Base-by-base conservation (phyloP, 2,329 filamentous ascomycete species). In the Phialophora macrospora region DNA sequence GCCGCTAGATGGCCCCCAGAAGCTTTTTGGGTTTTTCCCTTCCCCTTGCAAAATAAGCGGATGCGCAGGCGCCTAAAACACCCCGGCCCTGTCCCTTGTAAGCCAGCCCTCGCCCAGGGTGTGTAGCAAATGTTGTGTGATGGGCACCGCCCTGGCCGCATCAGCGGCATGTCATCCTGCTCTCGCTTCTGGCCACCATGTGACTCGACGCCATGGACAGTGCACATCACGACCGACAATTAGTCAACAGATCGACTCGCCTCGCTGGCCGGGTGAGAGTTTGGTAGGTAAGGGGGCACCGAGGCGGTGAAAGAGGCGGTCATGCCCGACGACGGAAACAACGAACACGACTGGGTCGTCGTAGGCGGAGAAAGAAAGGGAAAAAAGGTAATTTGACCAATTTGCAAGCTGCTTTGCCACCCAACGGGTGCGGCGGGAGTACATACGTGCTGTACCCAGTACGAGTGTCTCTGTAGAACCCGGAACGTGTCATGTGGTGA, bases 221-320 rank as follows among this genome's bases (percentile, higher is more conserved):
- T n/a, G 6, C 38, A 44, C 38, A 44, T 44, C 38, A 44, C 14
- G 38, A n/a, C 38, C 38, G 38, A 44, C 38, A 44, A 7, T 44
- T 44, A 8, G 38, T 44, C 38, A n/a, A n/a, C 38, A 2, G 38
- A 44, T n/a, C 26, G 24, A 54, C 60, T 62, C 26, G 12, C 11
- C 5, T 20, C 38, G 38, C 38, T n/a, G 17, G 17, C 41, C 41
- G 20, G 17, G 14, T 46, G 22, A 55, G 28, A 9, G 5, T 54
- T 14, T 65, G 28, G 49, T 17, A 34, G 44, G 17, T 26, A 44
- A 17, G 14, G 30, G 41, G 41, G 26, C 32, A 28, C 12, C 17
- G 46, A 65, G 65, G 60, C 65, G 69, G 67, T 69, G 67, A 71
- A 63, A 66, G 65, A 52, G 48, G 67, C 67, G 69, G 67, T 71